Base-by-base conservation (phyloP, 108 stramenopile genomes). In the Bacterosira constricta region DNA sequence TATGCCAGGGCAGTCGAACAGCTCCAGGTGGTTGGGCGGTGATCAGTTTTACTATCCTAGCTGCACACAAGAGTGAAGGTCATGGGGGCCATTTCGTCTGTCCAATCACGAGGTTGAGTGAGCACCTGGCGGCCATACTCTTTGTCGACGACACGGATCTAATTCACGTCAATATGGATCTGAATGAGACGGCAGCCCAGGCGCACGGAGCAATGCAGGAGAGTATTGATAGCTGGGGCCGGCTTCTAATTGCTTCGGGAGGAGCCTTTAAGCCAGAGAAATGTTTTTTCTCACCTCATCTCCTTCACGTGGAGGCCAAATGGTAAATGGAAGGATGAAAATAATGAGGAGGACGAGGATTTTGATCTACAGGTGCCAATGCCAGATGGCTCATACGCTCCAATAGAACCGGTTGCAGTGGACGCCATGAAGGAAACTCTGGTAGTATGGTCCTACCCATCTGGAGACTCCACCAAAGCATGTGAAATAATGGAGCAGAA, bases 261-360 rank as follows among this genome's bases (percentile, higher is more conserved):
- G 67, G 67, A 1, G 36, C 67, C 6, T 20, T 53, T 20, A 69
- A 69, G 39, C 53, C 69, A 1, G n/a, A 9, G 5, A 61, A 61
- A 39, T 61, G 59, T 15, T 61, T 61, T 30, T 61, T 36, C 17
- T n/a, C 46, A 59, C 26, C 57, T 70, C 13, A 70, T 70, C 6
- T 45, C 42, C 6, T 70, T 70, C 57, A 1, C 1, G 11, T 70
- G 56, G 57, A 8, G 34, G 2, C 21, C 10, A 11, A 26, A 70
- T 34, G 69, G 69, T 0, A 29, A 38, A 11, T 70, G 69, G 69
- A 11, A n/a, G 13, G 59, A 70, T 50, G 57, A 23, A n/a, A 27
- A 59, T 1, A 49, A 70, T 23, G 45, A 60, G 2, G 20, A 6
- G 0, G 26, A 35, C 3, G 39, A 44, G 1, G 49, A 52, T 13